These are phyloP conservation scores for Blastobotrys parvus DNA, from an alignment of 805 yeast genomes.

Conservation along the genomic window DNA sequence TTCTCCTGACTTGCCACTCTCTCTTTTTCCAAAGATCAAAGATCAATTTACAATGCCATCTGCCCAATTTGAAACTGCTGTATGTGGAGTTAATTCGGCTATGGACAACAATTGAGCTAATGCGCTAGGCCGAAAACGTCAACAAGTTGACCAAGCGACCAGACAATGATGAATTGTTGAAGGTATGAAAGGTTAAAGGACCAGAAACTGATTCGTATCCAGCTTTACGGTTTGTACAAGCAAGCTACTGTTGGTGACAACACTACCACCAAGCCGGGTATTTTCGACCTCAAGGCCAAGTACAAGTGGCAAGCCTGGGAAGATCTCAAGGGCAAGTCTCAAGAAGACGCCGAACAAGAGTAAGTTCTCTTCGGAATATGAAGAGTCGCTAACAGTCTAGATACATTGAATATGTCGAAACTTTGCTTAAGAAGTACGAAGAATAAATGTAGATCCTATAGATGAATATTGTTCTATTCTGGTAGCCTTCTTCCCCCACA, in stretches of 20 bases:
- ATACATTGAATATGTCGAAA: constrained; percentile 30
- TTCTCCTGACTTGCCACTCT: no score
- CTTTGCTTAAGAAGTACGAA: constrained; percentile 21
- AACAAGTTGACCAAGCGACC: constrained; percentile 70
- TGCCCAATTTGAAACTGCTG: constrained; percentile 30
- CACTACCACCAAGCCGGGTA: constrained; percentile 77
- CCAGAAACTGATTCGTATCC: not conserved
- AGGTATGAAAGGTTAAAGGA: constrained; percentile 24
- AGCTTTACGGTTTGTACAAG: constrained; percentile 84
- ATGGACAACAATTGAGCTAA: not conserved
- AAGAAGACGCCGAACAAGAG: constrained; percentile 84
- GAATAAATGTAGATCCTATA: not conserved
- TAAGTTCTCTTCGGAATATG: constrained; percentile 27
- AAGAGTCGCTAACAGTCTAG: constrained; percentile 5
- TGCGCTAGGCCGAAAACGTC: constrained; percentile 65
- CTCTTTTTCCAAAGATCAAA: not conserved
- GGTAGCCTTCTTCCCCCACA: no score
- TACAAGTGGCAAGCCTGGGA: constrained; percentile 98
- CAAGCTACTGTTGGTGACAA: constrained; percentile 98
- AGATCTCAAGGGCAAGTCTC: constrained; percentile 71
- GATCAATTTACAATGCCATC: constrained; percentile 28
- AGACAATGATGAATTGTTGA: constrained; percentile 73
- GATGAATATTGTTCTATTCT: no score
- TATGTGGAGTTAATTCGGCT: constrained; percentile 8
- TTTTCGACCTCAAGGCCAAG: constrained; percentile 89